Evolutionary conservation across 371 early-diverging fungal genomes (phyloP).

Genomic region (Vairimorpha apis): DNA sequence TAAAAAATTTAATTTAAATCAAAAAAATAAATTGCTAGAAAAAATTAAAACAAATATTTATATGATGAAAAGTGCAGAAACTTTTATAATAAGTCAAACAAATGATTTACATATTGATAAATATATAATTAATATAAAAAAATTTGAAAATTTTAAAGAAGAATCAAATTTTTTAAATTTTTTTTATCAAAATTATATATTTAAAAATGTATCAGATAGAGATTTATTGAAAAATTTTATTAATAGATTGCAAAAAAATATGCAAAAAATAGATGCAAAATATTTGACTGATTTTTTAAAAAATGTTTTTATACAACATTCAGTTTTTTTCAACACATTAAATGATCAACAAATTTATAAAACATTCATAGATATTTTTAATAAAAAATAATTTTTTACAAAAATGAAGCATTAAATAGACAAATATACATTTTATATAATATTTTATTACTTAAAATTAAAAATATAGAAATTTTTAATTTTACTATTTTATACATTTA

Average conservation of each 20-base stretch:
- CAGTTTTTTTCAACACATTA: neutral
- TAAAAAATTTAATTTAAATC: neutral
- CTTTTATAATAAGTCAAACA: neutral
- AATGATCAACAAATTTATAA: conserved; percentile 11
- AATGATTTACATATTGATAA: conserved; percentile 5
- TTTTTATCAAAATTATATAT: conserved; percentile 4
- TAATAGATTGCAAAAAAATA: conserved; percentile 2
- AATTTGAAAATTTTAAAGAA: conserved; percentile 10
- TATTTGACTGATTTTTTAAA: neutral
- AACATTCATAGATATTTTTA: conserved; percentile 12
- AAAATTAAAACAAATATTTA: conserved; percentile 2
- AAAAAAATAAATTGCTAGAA: neutral
- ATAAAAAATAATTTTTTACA: neutral
- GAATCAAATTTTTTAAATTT: conserved; percentile 15
- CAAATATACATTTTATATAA: neutral
- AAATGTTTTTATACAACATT: conserved; percentile 14
- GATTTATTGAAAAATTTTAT: conserved; percentile 6
- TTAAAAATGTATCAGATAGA: neutral
- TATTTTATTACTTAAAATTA: neutral
- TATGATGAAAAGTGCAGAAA: neutral
- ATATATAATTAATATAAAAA: conserved; percentile 1
- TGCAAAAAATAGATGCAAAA: neutral
- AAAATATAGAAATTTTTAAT: neutral
- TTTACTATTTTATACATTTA: neutral
- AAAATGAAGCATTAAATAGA: neutral